Conservation (phyloP, 2,329 filamentous ascomycete species). For the Bisporella sp. region DNA sequence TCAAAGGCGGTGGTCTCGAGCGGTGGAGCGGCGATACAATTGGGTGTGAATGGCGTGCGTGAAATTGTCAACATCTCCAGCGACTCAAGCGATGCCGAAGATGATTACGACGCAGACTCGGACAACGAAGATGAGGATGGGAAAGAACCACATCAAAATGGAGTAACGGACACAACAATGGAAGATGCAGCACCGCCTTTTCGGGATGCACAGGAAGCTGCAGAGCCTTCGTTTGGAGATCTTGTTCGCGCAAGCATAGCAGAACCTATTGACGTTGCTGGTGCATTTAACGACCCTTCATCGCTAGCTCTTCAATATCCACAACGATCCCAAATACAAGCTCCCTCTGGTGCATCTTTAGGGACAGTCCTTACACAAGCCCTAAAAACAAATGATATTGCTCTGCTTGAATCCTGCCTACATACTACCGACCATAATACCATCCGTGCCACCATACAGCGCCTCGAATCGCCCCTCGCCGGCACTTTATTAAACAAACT, state of each 20-base stretch:
- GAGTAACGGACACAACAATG: conserved; percentile 29
- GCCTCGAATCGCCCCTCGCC: conserved; percentile 79
- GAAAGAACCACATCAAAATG: conserved; percentile 35
- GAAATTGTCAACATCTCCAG: conserved; percentile 50
- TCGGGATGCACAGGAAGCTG: conserved; percentile 26
- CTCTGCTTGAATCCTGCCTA: conserved; percentile 87
- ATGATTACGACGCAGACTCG: conserved; percentile 29
- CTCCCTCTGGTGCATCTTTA: conserved; percentile 69
- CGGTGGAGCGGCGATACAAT: conserved; percentile 18
- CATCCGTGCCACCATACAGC: conserved; percentile 83
- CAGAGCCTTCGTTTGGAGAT: conserved; percentile 74
- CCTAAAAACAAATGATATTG: conserved; percentile 82
- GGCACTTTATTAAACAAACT: conserved; percentile 73
- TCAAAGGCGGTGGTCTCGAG: conserved; percentile 45
- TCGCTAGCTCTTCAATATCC: conserved; percentile 16
- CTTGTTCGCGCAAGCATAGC: conserved; percentile 63
- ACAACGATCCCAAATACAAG: conserved; percentile 17
- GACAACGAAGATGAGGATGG: conserved; percentile 37
- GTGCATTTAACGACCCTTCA: conserved; percentile 40
- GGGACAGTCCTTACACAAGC: conserved; percentile 91
- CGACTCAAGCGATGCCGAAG: conserved; percentile 38
- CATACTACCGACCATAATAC: conserved; percentile 69
- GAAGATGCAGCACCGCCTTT: conserved; percentile 28
- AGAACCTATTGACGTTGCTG: conserved; percentile 69
- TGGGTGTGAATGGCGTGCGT: conserved; percentile 11